Evolutionary conservation across 129 eudicot genomes (phyloP).

Genomic region (Oenanthe sinensis): DNA sequence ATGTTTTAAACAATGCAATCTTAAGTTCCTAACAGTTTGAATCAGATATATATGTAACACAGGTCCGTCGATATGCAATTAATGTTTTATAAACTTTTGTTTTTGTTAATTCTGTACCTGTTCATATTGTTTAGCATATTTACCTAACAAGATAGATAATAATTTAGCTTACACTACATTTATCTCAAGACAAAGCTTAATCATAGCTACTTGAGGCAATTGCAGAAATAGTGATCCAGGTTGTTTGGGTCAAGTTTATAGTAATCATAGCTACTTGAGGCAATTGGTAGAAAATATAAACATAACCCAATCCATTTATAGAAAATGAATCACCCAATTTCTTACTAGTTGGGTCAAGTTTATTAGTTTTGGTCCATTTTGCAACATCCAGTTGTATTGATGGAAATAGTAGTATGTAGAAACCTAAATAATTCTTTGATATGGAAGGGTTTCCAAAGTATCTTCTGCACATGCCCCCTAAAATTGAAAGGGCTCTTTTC

Average conservation of each 20-base stretch:
- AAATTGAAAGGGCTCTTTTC: too few species aligned
- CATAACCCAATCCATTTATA: too few species aligned
- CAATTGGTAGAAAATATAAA: too few species aligned
- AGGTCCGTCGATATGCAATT: slow-evolving; percentile 32
- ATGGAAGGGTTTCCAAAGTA: neutral
- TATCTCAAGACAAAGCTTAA: neutral
- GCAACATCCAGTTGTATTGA: neutral
- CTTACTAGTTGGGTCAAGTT: too few species aligned
- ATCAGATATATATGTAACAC: slow-evolving; percentile 44
- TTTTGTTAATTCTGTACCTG: neutral
- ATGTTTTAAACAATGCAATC: neutral
- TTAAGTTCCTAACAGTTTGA: neutral
- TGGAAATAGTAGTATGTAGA: neutral
- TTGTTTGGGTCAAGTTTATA: too few species aligned
- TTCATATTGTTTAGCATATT: neutral
- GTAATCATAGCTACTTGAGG: too few species aligned
- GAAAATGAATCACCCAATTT: too few species aligned
- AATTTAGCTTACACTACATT: neutral
- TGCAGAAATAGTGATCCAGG: neutral
- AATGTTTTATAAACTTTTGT: neutral
- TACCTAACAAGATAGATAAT: neutral
- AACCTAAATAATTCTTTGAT: neutral
- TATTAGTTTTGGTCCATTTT: neutral
- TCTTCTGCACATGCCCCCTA: too few species aligned
- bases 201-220: neutral